Base-by-base conservation (phyloP, 164 flowering plant genomes). In the Pachysandra terminalis region DNA sequence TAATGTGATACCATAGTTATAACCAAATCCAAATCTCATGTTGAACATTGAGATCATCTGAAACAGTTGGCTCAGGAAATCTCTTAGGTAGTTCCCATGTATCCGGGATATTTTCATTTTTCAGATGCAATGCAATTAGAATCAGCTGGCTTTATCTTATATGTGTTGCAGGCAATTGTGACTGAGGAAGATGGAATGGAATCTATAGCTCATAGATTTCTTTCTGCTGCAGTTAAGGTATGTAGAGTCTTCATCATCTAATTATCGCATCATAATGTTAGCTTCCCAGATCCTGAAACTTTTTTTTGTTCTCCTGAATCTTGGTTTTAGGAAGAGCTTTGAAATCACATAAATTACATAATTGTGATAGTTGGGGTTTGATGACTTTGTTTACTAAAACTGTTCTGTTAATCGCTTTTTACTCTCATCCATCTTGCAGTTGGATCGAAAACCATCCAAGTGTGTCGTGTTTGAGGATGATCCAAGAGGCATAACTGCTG, bases 101-200 rank as follows among this genome's bases (percentile, higher is more conserved):
- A 24, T 59, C 14, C 9, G 28, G 24, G 63, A 16, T 68, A 35
- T 59, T 14, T 16, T 59, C 15, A 27, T 27, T 17, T 19, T 14
- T 8, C 22, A 10, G 8, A 45, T 49, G 41, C 24, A 51, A n/a
- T 16, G 15, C 65, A 40, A 40, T 14, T 55, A 9, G 45, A 51
- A 14, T 60, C 12, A 54, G 9, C 65, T 67, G 37, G 56, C 9
- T 22, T 24, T 28, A 7, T 59, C 19, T 61, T 65, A 65, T 66
- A 60, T 59, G 66, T 56, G 19, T 59, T 83, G 77, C 80, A 94
- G 97, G 96, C 91, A 56, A 75, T 92, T 71, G 96, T 95, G 66
- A 78, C 93, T 0, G 93, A 89, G 81, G 98, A 95, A 84, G 98
- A 95, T 74, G 98, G 97, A 49, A 92, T 92, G 97, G 98, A 92